Base-by-base conservation (phyloP, 345 rosid species). In the Pelargonium nanum region DNA sequence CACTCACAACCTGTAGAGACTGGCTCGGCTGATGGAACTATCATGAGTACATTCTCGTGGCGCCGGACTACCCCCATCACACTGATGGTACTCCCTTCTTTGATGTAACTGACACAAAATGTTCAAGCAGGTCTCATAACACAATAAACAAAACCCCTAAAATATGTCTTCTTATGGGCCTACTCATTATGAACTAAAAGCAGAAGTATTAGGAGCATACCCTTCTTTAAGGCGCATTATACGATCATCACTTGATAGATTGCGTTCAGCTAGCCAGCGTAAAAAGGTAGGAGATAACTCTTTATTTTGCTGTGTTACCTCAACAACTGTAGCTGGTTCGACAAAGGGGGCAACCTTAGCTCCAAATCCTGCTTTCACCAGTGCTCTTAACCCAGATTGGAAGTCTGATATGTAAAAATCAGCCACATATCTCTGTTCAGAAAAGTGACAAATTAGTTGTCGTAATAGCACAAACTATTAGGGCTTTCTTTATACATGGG, bases 331-430 rank as follows among this genome's bases (percentile, higher is more conserved):
- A 48, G 83, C 53, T 30, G 91, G 84, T 63, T 71, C 70, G 59
- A 86, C 92, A 72, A 86, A 86, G 2, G 95, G 83, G 65, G 96
- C 77, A 74, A 91, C 91, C 81, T 84, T 86, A 5, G 98, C 80
- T 65, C 98, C 98, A 63, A 80, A 80, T 25, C 98, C 98, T 1
- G 95, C 95, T 80, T 88, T 88, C 57, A 91, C 96, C 63, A 86
- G 60, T 51, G 98, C 98, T 68, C 98, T 78, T 40, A 91, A 75
- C 58, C 98, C 98, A 8, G 96, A 83, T 22, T 88, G 98, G 55
- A 91, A 88, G 70, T 91, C 98, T 40, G 98, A 91, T 55, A 91
- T 71, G 81, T 91, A 91, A 74, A 91, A 91, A 72, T 91, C 98
- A 8, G 92, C 81, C 64, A 86, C 88, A 66, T 83, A 81, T 65